Evolutionary conservation across 805 yeast species (phyloP), one percentile per base, ranked within the genome.

Genomic region (Teunomyces atbi): DNA sequence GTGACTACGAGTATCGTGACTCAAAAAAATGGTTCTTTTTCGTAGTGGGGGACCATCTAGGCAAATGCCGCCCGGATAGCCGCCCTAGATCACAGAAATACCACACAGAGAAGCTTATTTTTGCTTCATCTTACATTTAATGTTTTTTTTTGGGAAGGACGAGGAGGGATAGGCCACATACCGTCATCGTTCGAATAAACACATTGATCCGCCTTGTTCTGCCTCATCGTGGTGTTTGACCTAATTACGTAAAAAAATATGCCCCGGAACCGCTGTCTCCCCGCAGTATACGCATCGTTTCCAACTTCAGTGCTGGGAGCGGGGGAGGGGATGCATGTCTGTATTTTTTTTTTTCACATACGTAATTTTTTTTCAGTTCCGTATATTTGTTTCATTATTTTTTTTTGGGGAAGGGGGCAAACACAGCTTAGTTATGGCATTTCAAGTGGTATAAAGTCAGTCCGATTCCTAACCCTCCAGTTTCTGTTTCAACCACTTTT

Each of bases 1-100:
- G 39, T 35, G 39, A 35, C 39, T 19, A 6, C 27, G 23, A 15
- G 39, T 35, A 35, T 35, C 39, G 39, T 35, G 39, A 35, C 39
- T n/a, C n/a, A n/a, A n/a, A n/a, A n/a, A n/a, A n/a, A n/a, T n/a
- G n/a, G n/a, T n/a, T n/a, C n/a, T n/a, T n/a, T n/a, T n/a, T n/a
- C n/a, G n/a, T n/a, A n/a, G n/a, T n/a, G n/a, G n/a, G n/a, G n/a
- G n/a, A n/a, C n/a, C 26, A 23, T 23, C 26, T 2, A 23, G 11
- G 26, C 11, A 23, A 6, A 23, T 23, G 26, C 11, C 3, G 26
- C 26, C 26, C 8, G 26, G 11, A 8, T 6, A 23, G 26, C 11
- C 26, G 10, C 26, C 26, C 26, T 23, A 23, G 26, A 23, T 23
- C 33, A n/a, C 10, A 29, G 4, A 6, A 29, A 15, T 29, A 29